Conservation (phyloP, 805 yeast species). For the Saccharomycopsis guyanensis region DNA sequence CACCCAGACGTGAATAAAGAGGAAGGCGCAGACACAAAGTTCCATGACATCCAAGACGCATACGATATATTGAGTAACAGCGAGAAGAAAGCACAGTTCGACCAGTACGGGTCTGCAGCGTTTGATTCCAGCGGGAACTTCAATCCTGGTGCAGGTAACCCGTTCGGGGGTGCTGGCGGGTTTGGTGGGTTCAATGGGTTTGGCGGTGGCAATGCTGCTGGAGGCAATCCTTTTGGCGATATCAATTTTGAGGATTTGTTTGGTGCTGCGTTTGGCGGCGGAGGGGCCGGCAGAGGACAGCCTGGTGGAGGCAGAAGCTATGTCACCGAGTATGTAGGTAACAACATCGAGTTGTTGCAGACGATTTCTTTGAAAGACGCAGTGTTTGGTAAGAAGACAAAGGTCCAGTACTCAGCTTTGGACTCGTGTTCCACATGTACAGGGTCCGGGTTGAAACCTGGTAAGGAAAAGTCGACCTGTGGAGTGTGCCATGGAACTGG, state of each 20-base stretch:
- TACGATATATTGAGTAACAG: slow-evolving; percentile 87
- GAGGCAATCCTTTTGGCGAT: slow-evolving; percentile 30
- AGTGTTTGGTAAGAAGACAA: slow-evolving; percentile 64
- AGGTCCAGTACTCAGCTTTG: slow-evolving; percentile 63
- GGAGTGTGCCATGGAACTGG: slow-evolving; percentile 90
- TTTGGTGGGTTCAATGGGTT: slow-evolving; percentile 53
- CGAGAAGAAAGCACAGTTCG: slow-evolving; percentile 79
- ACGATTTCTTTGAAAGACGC: slow-evolving; percentile 79
- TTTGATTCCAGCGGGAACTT: slow-evolving; percentile 54
- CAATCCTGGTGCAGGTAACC: slow-evolving; percentile 37
- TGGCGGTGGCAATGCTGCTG: slow-evolving; percentile 34
- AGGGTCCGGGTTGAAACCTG: slow-evolving; percentile 79
- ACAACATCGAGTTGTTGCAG: slow-evolving; percentile 73
- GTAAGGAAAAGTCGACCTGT: slow-evolving; percentile 72
- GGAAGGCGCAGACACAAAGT: slow-evolving; percentile 75
- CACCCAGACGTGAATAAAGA: slow-evolving; percentile 98
- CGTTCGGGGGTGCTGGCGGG: slow-evolving; percentile 41
- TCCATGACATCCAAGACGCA: slow-evolving; percentile 90
- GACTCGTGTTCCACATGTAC: slow-evolving; percentile 73
- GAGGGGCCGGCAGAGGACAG: slow-evolving; percentile 31
- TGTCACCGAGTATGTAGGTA: slow-evolving; percentile 80
- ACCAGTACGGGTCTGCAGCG: slow-evolving; percentile 85
- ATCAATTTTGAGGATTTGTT: slow-evolving; percentile 59
- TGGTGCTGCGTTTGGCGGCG: slow-evolving; percentile 43
- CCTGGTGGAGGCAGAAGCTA: slow-evolving; percentile 35